Evolutionary conservation across 495 filamentous ascomycete genomes (phyloP).

Genomic region (Xanthoparmelia taractica): DNA sequence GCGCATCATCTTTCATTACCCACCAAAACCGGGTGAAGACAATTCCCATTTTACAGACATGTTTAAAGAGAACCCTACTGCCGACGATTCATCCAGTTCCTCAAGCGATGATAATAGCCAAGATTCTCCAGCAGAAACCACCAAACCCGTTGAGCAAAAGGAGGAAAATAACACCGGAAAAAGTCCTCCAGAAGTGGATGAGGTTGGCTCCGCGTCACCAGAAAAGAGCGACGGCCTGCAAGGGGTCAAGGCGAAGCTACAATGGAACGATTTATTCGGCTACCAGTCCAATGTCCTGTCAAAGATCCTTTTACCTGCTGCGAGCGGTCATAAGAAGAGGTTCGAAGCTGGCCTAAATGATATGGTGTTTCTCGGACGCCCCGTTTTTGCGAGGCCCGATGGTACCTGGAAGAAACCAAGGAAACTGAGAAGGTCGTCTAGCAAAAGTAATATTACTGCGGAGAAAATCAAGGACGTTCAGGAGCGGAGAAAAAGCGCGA

Average conservation of each 20-base stretch:
- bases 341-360: constrained; percentile 85
- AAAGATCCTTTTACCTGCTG: constrained; percentile 71
- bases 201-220: constrained; percentile 33
- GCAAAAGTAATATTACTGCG: constrained; percentile 18
- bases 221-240: constrained; percentile 16
- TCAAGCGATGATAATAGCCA: constrained; percentile 36
- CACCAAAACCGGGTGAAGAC: constrained; percentile 48
- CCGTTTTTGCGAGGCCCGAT: constrained; percentile 78
- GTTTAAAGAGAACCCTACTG: constrained; percentile 8
- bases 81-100: constrained; percentile 15
- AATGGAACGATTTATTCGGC: constrained; percentile 24
- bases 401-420: constrained; percentile 80
- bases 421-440: constrained; percentile 38
- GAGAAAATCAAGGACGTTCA: constrained; percentile 3
- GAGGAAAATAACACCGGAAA: constrained; percentile 15
- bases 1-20: constrained; percentile 87
- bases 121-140: constrained; percentile 40
- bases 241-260: constrained; percentile 1
- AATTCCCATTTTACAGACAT: constrained; percentile 22
- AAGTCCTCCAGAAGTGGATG: constrained; percentile 37
- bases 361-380: constrained; percentile 76
- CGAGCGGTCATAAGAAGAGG: constrained; percentile 73
- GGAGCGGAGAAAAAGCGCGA: background rate
- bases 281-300: constrained; percentile 54
- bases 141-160: constrained; percentile 21